Percentiles rank a stretch among this genome's conserved stretches.
phyloP scores from a whole-genome alignment of 352 stramenopile genomes.

The Phytophthora meadii region DNA sequence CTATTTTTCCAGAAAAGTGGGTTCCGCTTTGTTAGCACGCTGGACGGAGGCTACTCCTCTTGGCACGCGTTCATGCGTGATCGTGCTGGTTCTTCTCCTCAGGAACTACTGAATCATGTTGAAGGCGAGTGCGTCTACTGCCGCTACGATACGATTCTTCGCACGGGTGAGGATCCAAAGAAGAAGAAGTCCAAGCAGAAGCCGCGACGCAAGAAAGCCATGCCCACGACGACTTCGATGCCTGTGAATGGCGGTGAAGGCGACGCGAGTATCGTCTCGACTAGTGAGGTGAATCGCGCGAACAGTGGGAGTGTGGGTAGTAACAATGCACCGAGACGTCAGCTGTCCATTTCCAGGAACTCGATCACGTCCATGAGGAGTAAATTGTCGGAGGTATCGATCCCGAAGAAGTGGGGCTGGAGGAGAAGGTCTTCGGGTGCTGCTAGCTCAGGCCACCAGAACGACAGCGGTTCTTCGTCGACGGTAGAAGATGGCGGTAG shows the following conservation, averaged over 20 bases:
- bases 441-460: slow-evolving; percentile 45
- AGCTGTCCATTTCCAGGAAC: slow-evolving; percentile 61
- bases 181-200: slow-evolving; percentile 59
- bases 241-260: slow-evolving; percentile 76
- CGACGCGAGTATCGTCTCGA: slow-evolving; percentile 75
- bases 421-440: slow-evolving; percentile 49
- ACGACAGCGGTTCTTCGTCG: slow-evolving; percentile 70
- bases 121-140: slow-evolving; percentile 79
- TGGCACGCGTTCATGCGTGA: slow-evolving; percentile 90
- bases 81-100: slow-evolving; percentile 51
- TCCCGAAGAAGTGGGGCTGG: slow-evolving; percentile 68
- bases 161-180: slow-evolving; percentile 68
- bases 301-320: slow-evolving; percentile 35
- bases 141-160: slow-evolving; percentile 76
- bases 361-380: slow-evolving; percentile 63
- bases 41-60: slow-evolving; percentile 81
- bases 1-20: slow-evolving; percentile 86
- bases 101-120: slow-evolving; percentile 79
- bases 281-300: slow-evolving; percentile 43
- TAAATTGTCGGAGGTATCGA: slow-evolving; percentile 72
- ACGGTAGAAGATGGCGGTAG: slow-evolving; percentile 68
- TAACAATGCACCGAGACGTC: slow-evolving; percentile 32
- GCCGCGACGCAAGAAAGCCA: slow-evolving; percentile 68
- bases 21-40: slow-evolving; percentile 81
- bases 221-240: slow-evolving; percentile 76